These are phyloP conservation scores for Macadamia tetraphylla DNA, from an alignment of 164 flowering plant genomes.

Conservation along the genomic window DNA sequence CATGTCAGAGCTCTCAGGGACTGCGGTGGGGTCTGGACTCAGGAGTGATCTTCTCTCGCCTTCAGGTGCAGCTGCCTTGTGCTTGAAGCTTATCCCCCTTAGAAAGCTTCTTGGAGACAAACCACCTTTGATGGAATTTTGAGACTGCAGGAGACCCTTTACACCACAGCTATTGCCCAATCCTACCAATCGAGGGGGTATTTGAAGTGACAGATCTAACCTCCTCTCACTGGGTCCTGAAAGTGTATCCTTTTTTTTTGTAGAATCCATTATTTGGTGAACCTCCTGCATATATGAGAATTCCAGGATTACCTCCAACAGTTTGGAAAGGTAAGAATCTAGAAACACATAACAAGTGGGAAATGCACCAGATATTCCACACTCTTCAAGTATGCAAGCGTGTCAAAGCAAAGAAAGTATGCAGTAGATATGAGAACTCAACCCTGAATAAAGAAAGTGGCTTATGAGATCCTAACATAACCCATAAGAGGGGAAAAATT, in stretches of 20 bases:
- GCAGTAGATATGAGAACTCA: no score
- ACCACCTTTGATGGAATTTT: conserved; percentile 35
- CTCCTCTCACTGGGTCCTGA: conserved; percentile 26
- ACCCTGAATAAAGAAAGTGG: no score
- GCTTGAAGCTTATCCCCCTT: conserved; percentile 69
- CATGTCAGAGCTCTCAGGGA: conserved; percentile 40
- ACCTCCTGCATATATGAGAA: conserved; percentile 33
- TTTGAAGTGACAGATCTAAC: conserved; percentile 51
- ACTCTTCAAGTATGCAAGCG: neutral
- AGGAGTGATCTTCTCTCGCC: conserved; percentile 66
- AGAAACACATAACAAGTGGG: neutral
- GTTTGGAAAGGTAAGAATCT: neutral
- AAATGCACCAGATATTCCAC: neutral
- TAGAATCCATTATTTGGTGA: conserved; percentile 17
- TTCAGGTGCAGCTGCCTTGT: conserved; percentile 27
- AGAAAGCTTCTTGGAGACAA: conserved; percentile 46
- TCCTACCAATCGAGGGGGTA: conserved; percentile 49
- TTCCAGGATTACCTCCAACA: neutral
- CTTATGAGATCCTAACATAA: no score
- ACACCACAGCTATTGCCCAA: conserved; percentile 36
- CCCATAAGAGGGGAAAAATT: no score
- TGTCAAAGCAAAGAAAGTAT: no score
- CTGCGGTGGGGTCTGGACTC: conserved; percentile 25
- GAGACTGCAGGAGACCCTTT: conserved; percentile 44
- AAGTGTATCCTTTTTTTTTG: conserved; percentile 17